Percentiles rank a stretch among this genome's conserved stretches.
These are phyloP conservation scores for Moricandia arvensis DNA, from an alignment of 345 rosid species.

Conservation along the genomic window DNA sequence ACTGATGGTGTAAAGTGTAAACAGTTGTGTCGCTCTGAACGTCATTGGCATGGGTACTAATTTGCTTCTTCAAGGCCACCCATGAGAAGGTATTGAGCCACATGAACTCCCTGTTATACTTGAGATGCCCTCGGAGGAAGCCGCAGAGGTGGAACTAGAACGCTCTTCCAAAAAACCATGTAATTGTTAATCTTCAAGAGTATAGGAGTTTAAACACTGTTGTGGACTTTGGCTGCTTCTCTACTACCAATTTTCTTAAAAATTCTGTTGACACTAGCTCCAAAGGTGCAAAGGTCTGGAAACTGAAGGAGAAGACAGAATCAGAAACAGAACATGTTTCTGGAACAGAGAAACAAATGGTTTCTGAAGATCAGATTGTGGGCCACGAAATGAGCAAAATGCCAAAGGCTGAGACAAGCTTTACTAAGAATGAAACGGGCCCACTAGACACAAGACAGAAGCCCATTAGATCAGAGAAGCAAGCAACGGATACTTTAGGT, in stretches of 20 bases:
- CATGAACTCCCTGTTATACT: background rate
- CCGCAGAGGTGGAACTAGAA: background rate
- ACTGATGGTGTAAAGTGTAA: background rate
- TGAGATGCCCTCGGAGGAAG: background rate
- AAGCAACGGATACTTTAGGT: too few species aligned
- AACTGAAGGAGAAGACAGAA: too few species aligned
- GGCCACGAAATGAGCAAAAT: too few species aligned
- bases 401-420: too few species aligned
- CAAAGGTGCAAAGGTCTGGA: too few species aligned
- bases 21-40: background rate
- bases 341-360: too few species aligned
- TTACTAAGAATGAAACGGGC: too few species aligned
- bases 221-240: background rate
- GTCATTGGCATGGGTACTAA: background rate
- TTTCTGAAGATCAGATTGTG: too few species aligned
- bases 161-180: background rate
- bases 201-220: background rate
- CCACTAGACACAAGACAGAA: too few species aligned
- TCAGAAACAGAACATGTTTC: too few species aligned
- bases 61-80: background rate
- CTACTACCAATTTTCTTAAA: background rate
- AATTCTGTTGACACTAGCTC: too few species aligned
- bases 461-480: too few species aligned
- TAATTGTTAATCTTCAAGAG: background rate
- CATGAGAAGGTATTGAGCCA: background rate